Evolutionary conservation across 176 grass and related monocot species (phyloP).

Genomic region (Musa itinerans): DNA sequence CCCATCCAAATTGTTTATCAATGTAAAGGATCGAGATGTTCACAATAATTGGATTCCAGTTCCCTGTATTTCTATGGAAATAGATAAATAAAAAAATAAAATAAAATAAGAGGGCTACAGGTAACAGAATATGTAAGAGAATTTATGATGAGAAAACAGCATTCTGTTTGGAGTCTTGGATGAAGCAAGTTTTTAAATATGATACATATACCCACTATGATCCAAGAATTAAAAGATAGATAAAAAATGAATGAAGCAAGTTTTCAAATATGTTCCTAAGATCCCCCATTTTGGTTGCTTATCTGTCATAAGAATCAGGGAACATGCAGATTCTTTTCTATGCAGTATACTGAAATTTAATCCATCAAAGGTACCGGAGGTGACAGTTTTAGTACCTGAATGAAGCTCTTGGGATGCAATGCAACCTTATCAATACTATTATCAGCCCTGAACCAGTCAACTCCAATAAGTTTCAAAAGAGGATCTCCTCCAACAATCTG

Average conservation of each 20-base stretch:
- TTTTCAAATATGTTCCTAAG: too few relatives aligned
- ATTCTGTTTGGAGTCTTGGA: too few relatives aligned
- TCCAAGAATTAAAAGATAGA: too few relatives aligned
- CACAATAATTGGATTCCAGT: neutral
- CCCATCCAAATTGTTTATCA: neutral
- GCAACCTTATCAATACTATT: conserved; percentile 69
- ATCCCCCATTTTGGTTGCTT: too few relatives aligned
- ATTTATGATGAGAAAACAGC: too few relatives aligned
- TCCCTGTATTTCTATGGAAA: neutral
- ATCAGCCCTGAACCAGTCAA: conserved; percentile 89
- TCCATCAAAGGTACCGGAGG: neutral
- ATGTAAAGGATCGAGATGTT: neutral
- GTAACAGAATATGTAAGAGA: too few relatives aligned
- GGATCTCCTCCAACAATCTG: conserved; percentile 87
- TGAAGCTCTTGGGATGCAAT: conserved; percentile 77
- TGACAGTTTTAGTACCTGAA: conserved; percentile 54
- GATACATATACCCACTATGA: too few relatives aligned
- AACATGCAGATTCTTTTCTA: too few relatives aligned
- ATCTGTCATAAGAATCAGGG: too few relatives aligned
- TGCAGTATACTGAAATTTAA: neutral
- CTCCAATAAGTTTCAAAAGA: conserved; percentile 79
- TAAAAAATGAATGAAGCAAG: too few relatives aligned
- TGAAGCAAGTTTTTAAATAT: too few relatives aligned
- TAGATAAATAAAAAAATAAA: neutral
- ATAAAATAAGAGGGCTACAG: neutral